Conservation (phyloP, 2,329 filamentous ascomycete genomes). For the Trichophyton equinum region DNA sequence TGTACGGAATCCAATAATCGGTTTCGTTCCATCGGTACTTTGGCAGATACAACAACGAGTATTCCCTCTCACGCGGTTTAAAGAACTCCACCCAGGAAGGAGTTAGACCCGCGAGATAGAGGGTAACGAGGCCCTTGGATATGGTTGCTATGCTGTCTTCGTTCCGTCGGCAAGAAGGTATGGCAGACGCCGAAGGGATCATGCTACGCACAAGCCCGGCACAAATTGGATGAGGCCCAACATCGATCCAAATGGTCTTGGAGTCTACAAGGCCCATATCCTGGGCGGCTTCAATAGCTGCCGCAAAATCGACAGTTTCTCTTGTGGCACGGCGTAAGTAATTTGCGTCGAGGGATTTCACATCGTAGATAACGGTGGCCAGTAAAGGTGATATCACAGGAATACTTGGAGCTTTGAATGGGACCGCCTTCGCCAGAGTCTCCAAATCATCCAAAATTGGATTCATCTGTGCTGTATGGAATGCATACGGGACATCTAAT, state of each 20-base stretch:
- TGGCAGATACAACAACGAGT: constrained; percentile 46
- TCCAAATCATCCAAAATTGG: background rate
- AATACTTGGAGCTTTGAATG: constrained; percentile 45
- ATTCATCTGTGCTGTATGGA: constrained; percentile 50
- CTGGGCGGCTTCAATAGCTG: constrained; percentile 48
- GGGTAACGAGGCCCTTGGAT: constrained; percentile 42
- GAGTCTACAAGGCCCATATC: constrained; percentile 47
- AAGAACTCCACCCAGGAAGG: constrained; percentile 62
- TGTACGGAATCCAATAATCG: constrained; percentile 47
- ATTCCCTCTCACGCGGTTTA: constrained; percentile 40
- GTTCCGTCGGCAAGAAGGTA: constrained; percentile 52
- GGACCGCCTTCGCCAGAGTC: constrained; percentile 37
- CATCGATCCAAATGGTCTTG: constrained; percentile 58
- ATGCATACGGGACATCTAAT: constrained; percentile 53
- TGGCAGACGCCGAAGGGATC: constrained; percentile 42
- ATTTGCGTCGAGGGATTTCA: constrained; percentile 38
- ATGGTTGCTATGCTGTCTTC: constrained; percentile 52
- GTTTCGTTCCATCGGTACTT: constrained; percentile 58
- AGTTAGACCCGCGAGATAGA: constrained; percentile 50
- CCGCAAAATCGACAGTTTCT: constrained; percentile 57
- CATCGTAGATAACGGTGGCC: constrained; percentile 47
- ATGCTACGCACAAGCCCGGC: constrained; percentile 53
- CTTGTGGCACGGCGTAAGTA: constrained; percentile 39
- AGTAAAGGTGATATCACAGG: constrained; percentile 57
- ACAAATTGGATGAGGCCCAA: constrained; percentile 63